Base-by-base conservation (phyloP, 164 flowering plant species). In the Santalum album region DNA sequence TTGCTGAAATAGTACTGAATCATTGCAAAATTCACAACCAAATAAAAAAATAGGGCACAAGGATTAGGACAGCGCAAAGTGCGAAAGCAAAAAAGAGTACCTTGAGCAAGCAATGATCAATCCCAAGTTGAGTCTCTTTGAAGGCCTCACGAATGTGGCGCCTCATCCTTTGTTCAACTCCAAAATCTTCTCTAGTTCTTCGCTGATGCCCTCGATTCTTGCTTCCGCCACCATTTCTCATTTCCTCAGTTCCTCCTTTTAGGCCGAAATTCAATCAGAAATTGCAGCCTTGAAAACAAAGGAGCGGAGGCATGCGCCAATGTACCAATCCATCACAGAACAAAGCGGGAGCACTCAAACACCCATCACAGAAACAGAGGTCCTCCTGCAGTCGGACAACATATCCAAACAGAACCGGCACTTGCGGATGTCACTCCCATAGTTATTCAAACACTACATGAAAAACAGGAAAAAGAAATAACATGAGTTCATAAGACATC, bases 391-490 rank as follows among this genome's bases (percentile, higher is more conserved):
- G 53, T 83, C 86, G 1, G 75, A 25, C 73, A 83, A 40, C 90
- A 83, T 83, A 49, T 83, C 85, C 78, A 80, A 70, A 66, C 80
- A 83, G 75, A 83, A 83, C 79, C 80, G 90, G 51, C 90, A 83
- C 73, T 67, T 81, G 84, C 86, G 75, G 62, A 83, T 77, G 55
- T 83, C 86, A 17, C 51, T 79, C 18, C 86, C 86, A 44, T 20
- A 77, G 80, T 47, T 64, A 71, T 71, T 81, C 51, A 83, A 0
- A 65, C 90, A 83, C 90, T 83, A 71, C 72, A 66, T 25, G 17
- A 46, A 56, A 20, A 24, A 25, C 21, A 6, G 14, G 25, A 35
- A 45, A 20, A 20, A 45, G 3, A 45, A 2, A 20, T 29, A 29
- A n/a, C n/a, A n/a, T n/a, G n/a, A 9, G 6, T 3, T 29, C 34